Percentiles rank a stretch among this genome's conserved stretches.
Evolutionary conservation across 2,329 filamentous ascomycete species (phyloP).

Genomic region (Coniochaeta prunicola): DNA sequence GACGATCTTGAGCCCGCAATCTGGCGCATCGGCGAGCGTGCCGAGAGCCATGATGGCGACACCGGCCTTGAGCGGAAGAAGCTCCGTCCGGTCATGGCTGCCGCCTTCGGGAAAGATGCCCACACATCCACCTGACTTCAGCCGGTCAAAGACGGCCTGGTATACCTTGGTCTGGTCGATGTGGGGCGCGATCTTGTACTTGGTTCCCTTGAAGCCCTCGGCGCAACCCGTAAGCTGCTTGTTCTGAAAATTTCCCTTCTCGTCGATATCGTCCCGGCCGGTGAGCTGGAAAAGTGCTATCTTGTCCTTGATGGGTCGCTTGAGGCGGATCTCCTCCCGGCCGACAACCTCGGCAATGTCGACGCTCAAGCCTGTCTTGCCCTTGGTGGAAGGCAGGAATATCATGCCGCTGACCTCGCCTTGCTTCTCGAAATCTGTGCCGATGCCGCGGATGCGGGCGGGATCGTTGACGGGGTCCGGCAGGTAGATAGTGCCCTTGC

Average conservation of each 20-base stretch:
- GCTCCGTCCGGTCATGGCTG: conserved; percentile 87
- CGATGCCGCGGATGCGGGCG: conserved; percentile 69
- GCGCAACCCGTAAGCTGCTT: conserved; percentile 43
- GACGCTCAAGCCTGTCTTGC: conserved; percentile 66
- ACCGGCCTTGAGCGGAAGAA: conserved; percentile 89
- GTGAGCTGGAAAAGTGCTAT: conserved; percentile 75
- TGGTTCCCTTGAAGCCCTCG: conserved; percentile 65
- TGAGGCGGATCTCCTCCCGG: conserved; percentile 74
- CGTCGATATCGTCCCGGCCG: conserved; percentile 64
- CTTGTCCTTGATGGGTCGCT: conserved; percentile 77
- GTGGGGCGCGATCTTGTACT: conserved; percentile 84
- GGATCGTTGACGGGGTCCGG: conserved; percentile 83
- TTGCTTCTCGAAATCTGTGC: conserved; percentile 73
- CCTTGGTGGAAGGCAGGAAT: conserved; percentile 78
- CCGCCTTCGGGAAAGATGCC: conserved; percentile 97
- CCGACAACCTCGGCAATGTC: conserved; percentile 78
- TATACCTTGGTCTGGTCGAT: conserved; percentile 94
- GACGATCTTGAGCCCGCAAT: conserved; percentile 88
- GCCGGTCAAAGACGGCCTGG: conserved; percentile 79
- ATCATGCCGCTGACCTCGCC: conserved; percentile 76
- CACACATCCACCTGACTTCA: conserved; percentile 78
- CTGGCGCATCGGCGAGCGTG: conserved; percentile 73
- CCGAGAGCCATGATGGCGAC: conserved; percentile 97
- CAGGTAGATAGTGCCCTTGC: conserved; percentile 74
- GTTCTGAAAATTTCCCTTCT: conserved; percentile 56